Evolutionary conservation across 177 flowering plant genomes (phyloP).

Genomic region (Tripterygium wilfordii): DNA sequence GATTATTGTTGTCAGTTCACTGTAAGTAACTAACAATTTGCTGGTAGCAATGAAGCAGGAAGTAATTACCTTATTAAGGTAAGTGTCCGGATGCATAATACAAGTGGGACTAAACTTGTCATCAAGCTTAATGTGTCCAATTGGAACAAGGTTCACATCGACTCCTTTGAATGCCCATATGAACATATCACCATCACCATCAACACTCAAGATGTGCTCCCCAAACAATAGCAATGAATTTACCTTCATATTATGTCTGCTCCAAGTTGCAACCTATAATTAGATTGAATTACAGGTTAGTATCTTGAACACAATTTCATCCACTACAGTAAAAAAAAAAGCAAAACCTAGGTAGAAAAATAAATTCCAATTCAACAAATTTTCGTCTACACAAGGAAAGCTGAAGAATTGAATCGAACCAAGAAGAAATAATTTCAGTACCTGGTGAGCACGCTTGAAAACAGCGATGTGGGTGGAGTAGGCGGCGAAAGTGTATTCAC

Average conservation of each 20-base stretch:
- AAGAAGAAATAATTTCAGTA: slow-evolving; percentile 6
- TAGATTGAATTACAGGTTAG: too few relatives aligned
- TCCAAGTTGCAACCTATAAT: slow-evolving; percentile 90
- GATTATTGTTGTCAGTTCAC: too few relatives aligned
- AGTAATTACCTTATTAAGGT: slow-evolving; percentile 75
- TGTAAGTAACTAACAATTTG: too few relatives aligned
- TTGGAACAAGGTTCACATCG: slow-evolving; percentile 52
- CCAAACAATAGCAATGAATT: slow-evolving; percentile 73
- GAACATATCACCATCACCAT: slow-evolving; percentile 66
- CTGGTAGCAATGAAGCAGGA: too few relatives aligned
- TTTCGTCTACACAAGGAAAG: background rate
- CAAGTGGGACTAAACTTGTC: slow-evolving; percentile 68
- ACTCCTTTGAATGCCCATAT: slow-evolving; percentile 83
- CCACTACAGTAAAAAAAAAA: slow-evolving; percentile 4
- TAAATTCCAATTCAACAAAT: too few relatives aligned
- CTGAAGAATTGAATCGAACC: background rate
- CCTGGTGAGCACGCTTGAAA: slow-evolving; percentile 90
- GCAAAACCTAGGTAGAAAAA: too few relatives aligned
- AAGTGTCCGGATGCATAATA: slow-evolving; percentile 96
- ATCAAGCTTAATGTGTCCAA: slow-evolving; percentile 59
- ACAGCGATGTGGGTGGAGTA: slow-evolving; percentile 75
- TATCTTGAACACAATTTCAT: too few relatives aligned
- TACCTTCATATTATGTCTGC: slow-evolving; percentile 73
- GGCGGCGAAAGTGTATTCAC: slow-evolving; percentile 94
- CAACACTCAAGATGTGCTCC: slow-evolving; percentile 78